phyloP scores from a whole-genome alignment of 768 basidiomycete species.

The Podaxis carcinomalis region DNA sequence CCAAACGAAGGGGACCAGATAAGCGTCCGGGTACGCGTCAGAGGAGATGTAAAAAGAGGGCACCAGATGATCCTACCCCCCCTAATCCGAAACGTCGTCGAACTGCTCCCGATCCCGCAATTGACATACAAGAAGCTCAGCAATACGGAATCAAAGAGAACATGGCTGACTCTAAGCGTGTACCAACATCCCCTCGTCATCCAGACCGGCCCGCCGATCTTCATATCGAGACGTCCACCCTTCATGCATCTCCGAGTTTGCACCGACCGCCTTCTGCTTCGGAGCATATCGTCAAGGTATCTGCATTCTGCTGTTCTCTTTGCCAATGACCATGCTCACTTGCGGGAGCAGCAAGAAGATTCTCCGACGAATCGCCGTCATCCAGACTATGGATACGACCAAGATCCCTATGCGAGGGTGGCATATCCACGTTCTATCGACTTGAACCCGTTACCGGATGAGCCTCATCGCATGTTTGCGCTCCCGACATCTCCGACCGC shows the following conservation, averaged over 20 bases:
- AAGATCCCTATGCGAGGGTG: not conserved
- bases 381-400: conserved; percentile 3
- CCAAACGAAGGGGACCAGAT: conserved; percentile 82
- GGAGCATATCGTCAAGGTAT: conserved; percentile 12
- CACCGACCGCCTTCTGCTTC: not conserved
- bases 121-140: conserved; percentile 29
- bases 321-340: conserved; percentile 1
- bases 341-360: conserved; percentile 9
- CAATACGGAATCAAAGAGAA: conserved; percentile 36
- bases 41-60: conserved; percentile 80
- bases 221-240: conserved; percentile 15
- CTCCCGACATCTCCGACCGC: conserved; percentile 28
- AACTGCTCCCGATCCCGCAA: conserved; percentile 20
- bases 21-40: conserved; percentile 82
- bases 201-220: conserved; percentile 18
- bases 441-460: conserved; percentile 2
- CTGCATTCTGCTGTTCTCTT: not conserved
- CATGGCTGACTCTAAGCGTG: conserved; percentile 24
- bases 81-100: conserved; percentile 55
- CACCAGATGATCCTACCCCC: conserved; percentile 46
- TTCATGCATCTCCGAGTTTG: conserved; percentile 4
- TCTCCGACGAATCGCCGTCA: conserved; percentile 8
- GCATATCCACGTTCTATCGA: conserved; percentile 8
- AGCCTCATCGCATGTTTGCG: conserved; percentile 25
- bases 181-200: conserved; percentile 20